Evolutionary conservation across 2,329 filamentous ascomycete genomes (phyloP), one percentile per base, ranked within the genome.

Genomic region (Penicillium sp.): DNA sequence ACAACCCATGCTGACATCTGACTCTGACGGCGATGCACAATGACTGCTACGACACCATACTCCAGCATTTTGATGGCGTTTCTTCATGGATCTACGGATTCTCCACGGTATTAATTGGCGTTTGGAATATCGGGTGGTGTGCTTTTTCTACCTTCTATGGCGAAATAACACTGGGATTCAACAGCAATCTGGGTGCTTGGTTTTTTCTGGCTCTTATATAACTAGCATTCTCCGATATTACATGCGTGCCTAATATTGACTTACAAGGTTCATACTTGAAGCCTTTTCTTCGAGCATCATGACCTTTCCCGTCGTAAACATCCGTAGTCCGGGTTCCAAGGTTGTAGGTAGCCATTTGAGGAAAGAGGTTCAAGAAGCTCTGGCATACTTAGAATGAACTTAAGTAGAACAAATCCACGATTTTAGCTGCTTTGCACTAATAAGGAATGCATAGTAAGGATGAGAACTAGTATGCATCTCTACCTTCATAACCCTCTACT

Each of bases 21-120:
- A 56, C 24, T 50, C 53, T 4, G 55, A 55, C 27, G 53, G 51
- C 35, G 54, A 58, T 52, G 20, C 47, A 45, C 42, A 47, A 56
- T 58, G 56, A 59, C 39, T 43, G 27, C 40, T 32, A 52, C 46
- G 48, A 51, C 35, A 43, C 29, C 27, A 49, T 31, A 14, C 24
- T 47, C 35, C 36, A 9, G 54, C 52, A 57, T 57, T 56, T 52
- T 20, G 39, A 39, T 46, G 56, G 56, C 54, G 56, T 58, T 58
- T 52, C 42, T 46, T 22, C 4, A 27, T 20, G 14, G 20, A 26
- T 28, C 37, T 28, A 13, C 14, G 37, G 26, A 28, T 11, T 31
- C 23, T 4, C 18, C 11, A 23, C 13, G 32, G 11, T 24, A n/a
- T 23, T n/a, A 6, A n/a, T 22, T 24, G 35, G 35, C 35, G 35